A percentile compares a stretch with the other conserved stretches of the same genome.
Conservation (phyloP, 2,329 filamentous ascomycete species). For the Metarhizium guizhouense region DNA sequence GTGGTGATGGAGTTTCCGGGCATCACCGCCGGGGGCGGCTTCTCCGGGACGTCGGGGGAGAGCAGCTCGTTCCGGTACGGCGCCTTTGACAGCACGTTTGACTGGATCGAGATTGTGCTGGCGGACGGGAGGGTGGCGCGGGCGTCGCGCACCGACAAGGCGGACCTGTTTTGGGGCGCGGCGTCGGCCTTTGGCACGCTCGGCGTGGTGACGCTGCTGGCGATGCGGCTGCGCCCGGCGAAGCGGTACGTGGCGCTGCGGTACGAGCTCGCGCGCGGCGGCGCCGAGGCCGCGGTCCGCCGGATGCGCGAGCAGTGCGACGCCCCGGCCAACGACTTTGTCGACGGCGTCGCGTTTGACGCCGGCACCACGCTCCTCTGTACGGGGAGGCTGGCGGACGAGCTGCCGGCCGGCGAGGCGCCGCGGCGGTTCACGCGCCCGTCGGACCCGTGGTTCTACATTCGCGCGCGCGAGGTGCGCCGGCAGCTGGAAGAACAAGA, state of each 20-base stretch:
- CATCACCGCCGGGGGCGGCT: constrained; percentile 63
- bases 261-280: constrained; percentile 37
- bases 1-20: constrained; percentile 66
- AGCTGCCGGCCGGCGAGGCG: constrained; percentile 24
- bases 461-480: constrained; percentile 47
- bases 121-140: constrained; percentile 47
- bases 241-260: constrained; percentile 47
- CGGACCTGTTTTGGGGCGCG: constrained; percentile 56
- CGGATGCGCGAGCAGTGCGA: constrained; percentile 35
- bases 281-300: constrained; percentile 27
- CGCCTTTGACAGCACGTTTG: constrained; percentile 54
- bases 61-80: constrained; percentile 60
- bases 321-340: constrained; percentile 45
- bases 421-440: constrained; percentile 44
- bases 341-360: constrained; percentile 61
- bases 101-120: constrained; percentile 55
- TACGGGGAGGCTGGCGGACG: constrained; percentile 46
- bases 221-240: constrained; percentile 49
- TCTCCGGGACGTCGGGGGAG: constrained; percentile 58
- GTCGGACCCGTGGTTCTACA: constrained; percentile 64
- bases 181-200: constrained; percentile 58
- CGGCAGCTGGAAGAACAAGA: constrained; percentile 16
- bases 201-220: constrained; percentile 56
- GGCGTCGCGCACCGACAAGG: constrained; percentile 43
- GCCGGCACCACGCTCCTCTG: constrained; percentile 48